A percentile compares a stretch with the other conserved stretches of the same genome.
Evolutionary conservation across 768 basidiomycete genomes (phyloP).

Genomic region (Amyloporia xantha): DNA sequence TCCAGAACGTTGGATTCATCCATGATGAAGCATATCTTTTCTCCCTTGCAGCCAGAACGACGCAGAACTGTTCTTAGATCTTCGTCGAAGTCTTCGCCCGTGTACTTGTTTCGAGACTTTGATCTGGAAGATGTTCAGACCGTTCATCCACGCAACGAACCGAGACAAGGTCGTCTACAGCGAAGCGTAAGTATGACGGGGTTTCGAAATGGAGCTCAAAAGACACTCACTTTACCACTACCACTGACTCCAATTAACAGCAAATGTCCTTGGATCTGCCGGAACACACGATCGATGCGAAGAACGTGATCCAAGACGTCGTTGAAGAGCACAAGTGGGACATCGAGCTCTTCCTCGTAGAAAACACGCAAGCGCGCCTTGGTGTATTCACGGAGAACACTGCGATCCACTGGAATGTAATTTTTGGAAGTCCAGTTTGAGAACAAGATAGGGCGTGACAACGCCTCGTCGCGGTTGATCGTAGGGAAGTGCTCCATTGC

Average conservation of each 20-base stretch:
- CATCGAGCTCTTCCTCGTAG: conserved; percentile 98
- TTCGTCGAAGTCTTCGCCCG: conserved; percentile 97
- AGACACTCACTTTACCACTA: conserved; percentile 79
- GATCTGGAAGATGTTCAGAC: conserved; percentile 98
- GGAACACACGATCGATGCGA: conserved; percentile 97
- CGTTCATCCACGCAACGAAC: conserved; percentile 99
- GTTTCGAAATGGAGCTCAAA: conserved; percentile 7
- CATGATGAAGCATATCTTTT: conserved; percentile 99
- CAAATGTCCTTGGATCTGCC: conserved; percentile 95
- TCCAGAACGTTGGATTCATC: conserved; percentile 99
- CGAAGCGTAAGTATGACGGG: conserved; percentile 1
- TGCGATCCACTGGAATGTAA: conserved; percentile 93
- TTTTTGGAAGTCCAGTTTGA: conserved; percentile 99
- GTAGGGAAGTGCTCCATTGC: conserved; percentile 93
- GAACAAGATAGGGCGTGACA: conserved; percentile 87
- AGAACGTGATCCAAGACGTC: conserved; percentile 98
- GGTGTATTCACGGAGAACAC: conserved; percentile 88
- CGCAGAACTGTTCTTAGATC: conserved; percentile 93
- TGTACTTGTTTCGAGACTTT: conserved; percentile 99
- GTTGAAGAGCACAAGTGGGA: conserved; percentile 96
- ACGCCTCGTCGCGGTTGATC: conserved; percentile 80
- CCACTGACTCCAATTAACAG: conserved; percentile 97
- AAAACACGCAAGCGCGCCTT: conserved; percentile 97
- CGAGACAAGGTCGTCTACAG: conserved; percentile 89
- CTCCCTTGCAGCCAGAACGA: conserved; percentile 94